These are phyloP conservation scores for Verticillium albo-atrum DNA, from an alignment of 2,329 filamentous ascomycete species.

Conservation along the genomic window DNA sequence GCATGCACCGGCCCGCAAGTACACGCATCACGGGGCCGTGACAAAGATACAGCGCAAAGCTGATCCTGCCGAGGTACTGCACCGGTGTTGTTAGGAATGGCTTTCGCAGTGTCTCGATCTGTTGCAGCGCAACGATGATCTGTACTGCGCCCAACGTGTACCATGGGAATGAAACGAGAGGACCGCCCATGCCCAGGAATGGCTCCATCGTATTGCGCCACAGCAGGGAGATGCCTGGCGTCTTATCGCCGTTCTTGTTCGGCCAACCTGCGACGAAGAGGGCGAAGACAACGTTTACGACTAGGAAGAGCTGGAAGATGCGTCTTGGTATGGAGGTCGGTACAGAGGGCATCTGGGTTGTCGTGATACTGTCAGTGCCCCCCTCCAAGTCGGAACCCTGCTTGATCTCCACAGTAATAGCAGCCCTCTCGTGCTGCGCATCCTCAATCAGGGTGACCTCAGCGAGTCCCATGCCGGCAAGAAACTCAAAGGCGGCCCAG, in stretches of 20 bases:
- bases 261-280: constrained; percentile 35
- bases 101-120: constrained; percentile 15
- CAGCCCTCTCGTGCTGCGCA: not conserved
- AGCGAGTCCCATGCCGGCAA: constrained; percentile 39
- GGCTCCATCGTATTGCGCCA: constrained; percentile 25
- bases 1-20: constrained; percentile 19
- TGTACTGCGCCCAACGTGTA: constrained; percentile 29
- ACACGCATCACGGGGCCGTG: constrained; percentile 46
- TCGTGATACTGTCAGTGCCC: not conserved
- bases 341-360: not conserved
- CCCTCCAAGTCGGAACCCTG: constrained; percentile 5
- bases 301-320: constrained; percentile 15
- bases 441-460: constrained; percentile 34
- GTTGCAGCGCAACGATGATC: constrained; percentile 24
- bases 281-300: constrained; percentile 20
- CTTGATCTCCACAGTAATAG: constrained; percentile 9
- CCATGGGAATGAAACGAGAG: constrained; percentile 28
- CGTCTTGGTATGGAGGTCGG: not conserved
- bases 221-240: constrained; percentile 26
- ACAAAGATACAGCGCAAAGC: constrained; percentile 53
- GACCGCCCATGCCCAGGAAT: constrained; percentile 25
- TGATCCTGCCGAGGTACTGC: constrained; percentile 53
- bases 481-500: constrained; percentile 41
- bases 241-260: constrained; percentile 25
- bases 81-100: constrained; percentile 42